Conservation (phyloP, 2,329 filamentous ascomycete species). For the Acrodontium crateriforme region DNA sequence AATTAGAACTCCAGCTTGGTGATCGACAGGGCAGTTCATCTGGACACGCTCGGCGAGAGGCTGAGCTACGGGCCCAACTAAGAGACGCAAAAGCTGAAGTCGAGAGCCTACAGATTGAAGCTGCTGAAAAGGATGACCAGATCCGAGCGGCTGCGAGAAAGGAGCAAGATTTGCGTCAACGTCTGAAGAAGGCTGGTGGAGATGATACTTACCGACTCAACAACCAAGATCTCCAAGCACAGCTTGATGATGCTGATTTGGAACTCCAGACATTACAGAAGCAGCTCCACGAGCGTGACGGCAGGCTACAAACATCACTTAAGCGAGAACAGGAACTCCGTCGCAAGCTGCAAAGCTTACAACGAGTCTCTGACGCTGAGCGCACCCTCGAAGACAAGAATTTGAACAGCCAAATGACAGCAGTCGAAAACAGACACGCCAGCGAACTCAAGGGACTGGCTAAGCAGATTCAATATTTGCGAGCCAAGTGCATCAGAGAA, state of each 20-base stretch:
- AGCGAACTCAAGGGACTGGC: slow-evolving; percentile 69
- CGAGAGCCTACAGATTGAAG: slow-evolving; percentile 21
- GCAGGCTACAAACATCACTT: slow-evolving; percentile 15
- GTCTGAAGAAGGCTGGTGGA: slow-evolving; percentile 15
- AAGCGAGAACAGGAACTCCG: slow-evolving; percentile 24
- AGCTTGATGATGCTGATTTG: slow-evolving; percentile 24
- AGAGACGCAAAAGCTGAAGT: slow-evolving; percentile 21
- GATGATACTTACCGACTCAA: slow-evolving; percentile 21
- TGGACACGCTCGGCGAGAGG: slow-evolving; percentile 24
- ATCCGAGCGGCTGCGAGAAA: slow-evolving; percentile 23
- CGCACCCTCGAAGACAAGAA: slow-evolving; percentile 13
- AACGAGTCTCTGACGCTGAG: slow-evolving; percentile 8
- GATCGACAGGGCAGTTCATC: slow-evolving; percentile 23
- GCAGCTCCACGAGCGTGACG: slow-evolving; percentile 21
- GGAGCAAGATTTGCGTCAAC: slow-evolving; percentile 27
- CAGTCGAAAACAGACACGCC: slow-evolving; percentile 55
- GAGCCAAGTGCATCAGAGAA: slow-evolving; percentile 68
- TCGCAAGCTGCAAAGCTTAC: slow-evolving; percentile 16
- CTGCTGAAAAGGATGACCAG: slow-evolving; percentile 30
- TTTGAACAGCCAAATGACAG: slow-evolving; percentile 35
- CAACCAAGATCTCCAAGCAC: slow-evolving; percentile 24
- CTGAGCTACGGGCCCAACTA: slow-evolving; percentile 25
- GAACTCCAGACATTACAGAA: slow-evolving; percentile 27
- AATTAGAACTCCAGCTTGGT: slow-evolving; percentile 34
- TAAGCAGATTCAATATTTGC: slow-evolving; percentile 84